phyloP scores from a whole-genome alignment of 371 early-diverging fungal genomes.

The Capillidium rhysosporum region DNA sequence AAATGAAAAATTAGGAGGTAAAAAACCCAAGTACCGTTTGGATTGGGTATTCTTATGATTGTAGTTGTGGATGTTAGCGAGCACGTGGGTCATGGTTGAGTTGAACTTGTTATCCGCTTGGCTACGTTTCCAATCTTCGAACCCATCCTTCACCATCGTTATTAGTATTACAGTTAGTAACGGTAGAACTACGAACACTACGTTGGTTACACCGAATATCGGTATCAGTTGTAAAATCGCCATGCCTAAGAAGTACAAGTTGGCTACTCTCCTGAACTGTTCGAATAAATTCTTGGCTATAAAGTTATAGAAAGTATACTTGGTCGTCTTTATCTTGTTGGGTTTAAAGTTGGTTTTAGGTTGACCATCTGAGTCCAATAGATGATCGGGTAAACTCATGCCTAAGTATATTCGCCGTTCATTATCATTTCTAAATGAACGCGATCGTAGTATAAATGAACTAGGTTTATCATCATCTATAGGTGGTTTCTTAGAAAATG shows the following conservation, averaged over 20 bases:
- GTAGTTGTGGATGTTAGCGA: slow-evolving; percentile 51
- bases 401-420: slow-evolving; percentile 44
- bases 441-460: slow-evolving; percentile 3
- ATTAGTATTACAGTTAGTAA: slow-evolving; percentile 69
- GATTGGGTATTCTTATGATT: slow-evolving; percentile 17
- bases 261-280: slow-evolving; percentile 89
- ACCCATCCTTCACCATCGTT: slow-evolving; percentile 86
- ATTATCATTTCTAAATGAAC: neutral
- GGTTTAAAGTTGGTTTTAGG: slow-evolving; percentile 27
- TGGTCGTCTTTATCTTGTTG: slow-evolving; percentile 46
- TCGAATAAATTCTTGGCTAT: slow-evolving; percentile 91
- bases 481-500: no score
- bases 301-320: slow-evolving; percentile 83
- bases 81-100: slow-evolving; percentile 39
- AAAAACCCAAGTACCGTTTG: neutral
- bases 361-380: slow-evolving; percentile 22
- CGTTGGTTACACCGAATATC: slow-evolving; percentile 47
- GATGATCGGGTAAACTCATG: slow-evolving; percentile 29
- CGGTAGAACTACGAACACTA: slow-evolving; percentile 65
- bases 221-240: slow-evolving; percentile 79
- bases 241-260: slow-evolving; percentile 89
- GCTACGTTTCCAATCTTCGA: slow-evolving; percentile 92
- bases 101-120: slow-evolving; percentile 76
- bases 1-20: neutral
- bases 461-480: neutral